A percentile compares a stretch with the other conserved stretches of the same genome.
phyloP scores from a whole-genome alignment of 768 basidiomycete species.

The Psilocybe sp. region DNA sequence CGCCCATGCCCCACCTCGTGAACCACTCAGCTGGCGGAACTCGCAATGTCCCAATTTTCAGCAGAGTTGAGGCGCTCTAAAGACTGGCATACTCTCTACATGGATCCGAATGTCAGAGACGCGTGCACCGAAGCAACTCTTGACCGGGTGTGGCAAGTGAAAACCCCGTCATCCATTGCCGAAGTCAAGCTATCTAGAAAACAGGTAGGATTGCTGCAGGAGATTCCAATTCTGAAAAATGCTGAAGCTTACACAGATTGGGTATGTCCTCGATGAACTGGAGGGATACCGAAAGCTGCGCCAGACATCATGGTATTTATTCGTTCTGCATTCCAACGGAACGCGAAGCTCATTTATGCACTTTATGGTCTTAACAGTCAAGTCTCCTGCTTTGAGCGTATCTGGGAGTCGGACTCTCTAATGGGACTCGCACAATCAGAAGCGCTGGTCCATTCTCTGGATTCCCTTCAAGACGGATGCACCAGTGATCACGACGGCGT shows the following conservation, averaged over 20 bases:
- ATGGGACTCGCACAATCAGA: conserved; percentile 12
- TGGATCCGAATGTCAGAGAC: conserved; percentile 21
- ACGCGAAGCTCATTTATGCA: not conserved
- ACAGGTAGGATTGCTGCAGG: conserved; percentile 33
- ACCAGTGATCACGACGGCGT: conserved; percentile 14
- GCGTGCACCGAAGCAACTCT: conserved; percentile 31
- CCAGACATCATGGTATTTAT: conserved; percentile 35
- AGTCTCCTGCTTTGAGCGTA: conserved; percentile 55
- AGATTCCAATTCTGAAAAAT: not conserved
- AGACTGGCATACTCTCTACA: conserved; percentile 38
- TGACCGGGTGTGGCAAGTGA: conserved; percentile 27
- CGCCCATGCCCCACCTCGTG: not conserved
- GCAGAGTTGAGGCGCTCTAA: conserved; percentile 35
- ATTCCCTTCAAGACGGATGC: conserved; percentile 14
- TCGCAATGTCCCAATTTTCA: conserved; percentile 49
- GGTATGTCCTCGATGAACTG: conserved; percentile 50
- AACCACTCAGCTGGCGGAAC: conserved; percentile 37
- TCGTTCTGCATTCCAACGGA: not conserved
- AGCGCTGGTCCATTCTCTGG: conserved; percentile 21
- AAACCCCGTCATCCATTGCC: conserved; percentile 29
- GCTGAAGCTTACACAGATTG: conserved; percentile 25
- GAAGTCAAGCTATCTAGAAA: conserved; percentile 32
- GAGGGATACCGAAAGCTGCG: conserved; percentile 39
- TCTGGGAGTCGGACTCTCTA: conserved; percentile 42
- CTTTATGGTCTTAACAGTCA: conserved; percentile 31